Evolutionary conservation across 2,329 filamentous ascomycete species (phyloP).

Genomic region (Colletotrichum orbiculare): DNA sequence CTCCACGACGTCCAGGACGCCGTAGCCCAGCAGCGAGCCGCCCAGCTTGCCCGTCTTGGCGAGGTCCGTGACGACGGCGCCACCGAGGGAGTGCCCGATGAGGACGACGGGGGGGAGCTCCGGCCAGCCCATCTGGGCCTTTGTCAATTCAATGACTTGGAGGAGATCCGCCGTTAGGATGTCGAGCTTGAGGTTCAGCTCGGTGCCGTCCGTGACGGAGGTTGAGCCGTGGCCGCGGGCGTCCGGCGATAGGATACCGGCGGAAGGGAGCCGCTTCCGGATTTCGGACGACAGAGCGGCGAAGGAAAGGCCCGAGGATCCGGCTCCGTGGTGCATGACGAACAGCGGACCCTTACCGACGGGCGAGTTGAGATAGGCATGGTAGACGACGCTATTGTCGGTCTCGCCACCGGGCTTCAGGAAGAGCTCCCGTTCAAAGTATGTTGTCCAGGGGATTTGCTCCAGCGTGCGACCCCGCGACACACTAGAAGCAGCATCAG

Average conservation of each 20-base stretch:
- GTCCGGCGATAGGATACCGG: constrained; percentile 87
- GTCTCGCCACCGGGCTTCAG: constrained; percentile 58
- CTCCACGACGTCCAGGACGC: constrained; percentile 94
- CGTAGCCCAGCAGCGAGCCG: constrained; percentile 80
- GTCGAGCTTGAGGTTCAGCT: constrained; percentile 75
- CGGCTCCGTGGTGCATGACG: constrained; percentile 94
- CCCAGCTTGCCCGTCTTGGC: constrained; percentile 76
- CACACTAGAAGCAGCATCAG: constrained; percentile 28
- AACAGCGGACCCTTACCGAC: constrained; percentile 81
- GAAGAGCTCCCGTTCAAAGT: constrained; percentile 89
- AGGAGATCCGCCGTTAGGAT: constrained; percentile 80
- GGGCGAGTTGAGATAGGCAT: constrained; percentile 90
- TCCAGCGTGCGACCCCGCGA: constrained; percentile 65
- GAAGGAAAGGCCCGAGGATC: constrained; percentile 89
- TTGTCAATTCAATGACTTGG: constrained; percentile 74
- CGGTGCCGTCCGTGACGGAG: constrained; percentile 52
- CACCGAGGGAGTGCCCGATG: constrained; percentile 92
- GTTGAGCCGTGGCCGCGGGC: constrained; percentile 88
- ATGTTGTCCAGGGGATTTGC: constrained; percentile 85
- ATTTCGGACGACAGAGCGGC: constrained; percentile 84
- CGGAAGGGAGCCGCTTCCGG: constrained; percentile 78
- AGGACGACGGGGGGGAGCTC: constrained; percentile 80
- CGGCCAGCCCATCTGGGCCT: constrained; percentile 77
- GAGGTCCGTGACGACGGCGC: constrained; percentile 88
- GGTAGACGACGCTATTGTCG: constrained; percentile 69